Evolutionary conservation across 179 eudicot genomes (phyloP).

Genomic region (Silene noctiflora): DNA sequence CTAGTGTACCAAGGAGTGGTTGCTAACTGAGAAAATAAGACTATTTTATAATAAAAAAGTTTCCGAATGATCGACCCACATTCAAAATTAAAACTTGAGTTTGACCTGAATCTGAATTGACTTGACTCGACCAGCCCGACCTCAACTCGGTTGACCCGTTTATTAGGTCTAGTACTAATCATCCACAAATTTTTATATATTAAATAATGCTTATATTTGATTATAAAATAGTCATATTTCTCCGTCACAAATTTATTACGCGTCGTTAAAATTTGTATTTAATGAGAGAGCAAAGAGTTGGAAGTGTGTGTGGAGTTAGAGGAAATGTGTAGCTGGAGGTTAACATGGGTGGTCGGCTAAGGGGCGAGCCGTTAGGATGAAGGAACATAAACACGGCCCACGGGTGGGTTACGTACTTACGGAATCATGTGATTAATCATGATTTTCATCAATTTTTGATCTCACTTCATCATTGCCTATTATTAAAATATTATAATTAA

Average conservation of each 20-base stretch:
- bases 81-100: too few relatives aligned
- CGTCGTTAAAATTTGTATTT: neutral
- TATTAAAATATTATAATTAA: neutral
- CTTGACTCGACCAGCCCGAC: too few relatives aligned
- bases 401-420: conserved; percentile 11
- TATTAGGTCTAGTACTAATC: too few relatives aligned
- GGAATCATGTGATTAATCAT: conserved; percentile 32
- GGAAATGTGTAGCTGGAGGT: conserved; percentile 25
- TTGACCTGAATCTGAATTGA: too few relatives aligned
- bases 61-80: too few relatives aligned
- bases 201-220: neutral
- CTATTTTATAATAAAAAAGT: too few relatives aligned
- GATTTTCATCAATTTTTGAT: conserved; percentile 20
- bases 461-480: conserved; percentile 12
- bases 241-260: too few relatives aligned
- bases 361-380: conserved; percentile 55
- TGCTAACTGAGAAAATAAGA: too few relatives aligned
- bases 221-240: neutral
- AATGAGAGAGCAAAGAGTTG: conserved; percentile 12
- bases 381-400: conserved; percentile 41
- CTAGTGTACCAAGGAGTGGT: neutral
- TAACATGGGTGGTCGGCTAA: conserved; percentile 56
- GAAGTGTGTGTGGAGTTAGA: conserved; percentile 21
- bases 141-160: too few relatives aligned
- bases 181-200: too few relatives aligned